Base-by-base conservation (phyloP, 495 filamentous ascomycete genomes). In the Poronia punctata region DNA sequence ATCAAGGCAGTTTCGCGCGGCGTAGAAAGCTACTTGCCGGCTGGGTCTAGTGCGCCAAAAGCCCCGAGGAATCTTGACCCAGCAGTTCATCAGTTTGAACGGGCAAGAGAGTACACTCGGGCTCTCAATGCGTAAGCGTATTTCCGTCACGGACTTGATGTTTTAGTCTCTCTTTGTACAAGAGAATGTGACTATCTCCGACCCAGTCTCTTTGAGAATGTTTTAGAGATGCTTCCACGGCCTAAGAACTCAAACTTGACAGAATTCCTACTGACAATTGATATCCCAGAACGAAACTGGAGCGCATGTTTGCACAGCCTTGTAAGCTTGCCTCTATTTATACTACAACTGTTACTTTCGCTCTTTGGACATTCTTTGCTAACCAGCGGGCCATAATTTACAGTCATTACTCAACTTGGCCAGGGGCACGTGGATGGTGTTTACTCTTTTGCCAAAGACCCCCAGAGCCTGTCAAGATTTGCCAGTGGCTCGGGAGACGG, bases 271-370 rank as follows among this genome's bases (percentile, higher is more conserved):
- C 27, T 32, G 19, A 30, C 20, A 9, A 28, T 17, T 5, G 22
- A n/a, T n/a, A n/a, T n/a, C n/a, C n/a, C n/a, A n/a, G n/a, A n/a
- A 84, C 85, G 34, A 98, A 98, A 53, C 61, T 98, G 37, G 86
- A 96, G 62, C 82, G 92, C 48, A 88, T 98, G 79, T 96, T 97
- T 56, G 90, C 92, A 15, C 80, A 86, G 38, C 92, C 92, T 4
- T 98, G 45, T 47, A 23, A 30, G 45, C 42, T 10, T 14, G 8
- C 4, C 36, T 31, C 12, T 31, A n/a, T 16, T n/a, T 14, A 31
- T 12, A 5, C 29, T 31, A n/a, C 29, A 7, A n/a, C 11, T 16
- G 29, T 16, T n/a, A n/a, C 17, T 16, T 5, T 12, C n/a, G 29
- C 4, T 4, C 12, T 16, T 31, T 5, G 17, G n/a, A 12, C 11